phyloP scores from a whole-genome alignment of 2,329 filamentous ascomycete species.

The Plectosphaerella plurivora region DNA sequence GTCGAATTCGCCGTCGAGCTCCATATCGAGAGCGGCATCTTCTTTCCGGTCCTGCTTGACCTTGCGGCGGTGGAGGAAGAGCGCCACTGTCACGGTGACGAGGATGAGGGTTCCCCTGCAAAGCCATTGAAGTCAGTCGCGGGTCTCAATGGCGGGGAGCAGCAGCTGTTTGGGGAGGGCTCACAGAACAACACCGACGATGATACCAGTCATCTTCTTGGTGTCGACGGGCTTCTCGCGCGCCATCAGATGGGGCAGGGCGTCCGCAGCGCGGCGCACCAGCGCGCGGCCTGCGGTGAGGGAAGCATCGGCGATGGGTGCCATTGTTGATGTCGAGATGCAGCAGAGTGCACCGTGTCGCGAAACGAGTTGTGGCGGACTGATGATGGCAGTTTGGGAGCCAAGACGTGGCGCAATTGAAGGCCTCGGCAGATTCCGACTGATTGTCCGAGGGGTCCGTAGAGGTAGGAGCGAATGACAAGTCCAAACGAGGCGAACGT shows the following conservation, averaged over 20 bases:
- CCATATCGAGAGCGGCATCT: neutral
- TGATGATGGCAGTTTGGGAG: too few species aligned
- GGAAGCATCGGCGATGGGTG: neutral
- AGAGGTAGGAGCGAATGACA: too few species aligned
- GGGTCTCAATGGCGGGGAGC: too few species aligned
- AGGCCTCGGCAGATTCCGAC: too few species aligned
- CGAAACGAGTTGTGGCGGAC: too few species aligned
- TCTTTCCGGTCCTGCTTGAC: neutral
- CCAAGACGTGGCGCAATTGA: too few species aligned
- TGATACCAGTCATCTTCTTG: neutral
- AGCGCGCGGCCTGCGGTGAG: neutral
- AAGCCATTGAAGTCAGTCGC: too few species aligned
- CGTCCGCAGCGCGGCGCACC: neutral
- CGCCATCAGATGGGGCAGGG: neutral
- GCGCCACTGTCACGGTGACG: neutral
- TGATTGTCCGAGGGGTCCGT: too few species aligned
- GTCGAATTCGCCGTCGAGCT: neutral
- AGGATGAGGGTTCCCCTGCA: neutral
- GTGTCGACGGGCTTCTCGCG: neutral
- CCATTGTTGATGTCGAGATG: neutral
- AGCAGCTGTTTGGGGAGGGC: neutral
- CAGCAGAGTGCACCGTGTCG: too few species aligned
- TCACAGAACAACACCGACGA: neutral
- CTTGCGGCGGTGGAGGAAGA: neutral
- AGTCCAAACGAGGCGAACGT: too few species aligned